Conservation (phyloP, 805 yeast genomes). For the Nakazawaea peltata region DNA sequence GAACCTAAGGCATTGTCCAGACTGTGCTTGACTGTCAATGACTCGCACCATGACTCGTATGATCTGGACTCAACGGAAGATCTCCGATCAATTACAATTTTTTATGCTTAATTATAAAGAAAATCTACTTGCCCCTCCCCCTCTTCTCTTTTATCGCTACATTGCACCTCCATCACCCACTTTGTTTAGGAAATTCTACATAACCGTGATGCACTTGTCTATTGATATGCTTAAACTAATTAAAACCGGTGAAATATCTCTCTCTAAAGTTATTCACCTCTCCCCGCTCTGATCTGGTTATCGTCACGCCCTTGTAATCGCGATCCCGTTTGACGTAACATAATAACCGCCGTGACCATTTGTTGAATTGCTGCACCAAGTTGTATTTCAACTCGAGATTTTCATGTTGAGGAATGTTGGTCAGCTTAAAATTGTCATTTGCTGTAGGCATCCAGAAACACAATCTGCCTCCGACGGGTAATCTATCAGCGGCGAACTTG, state of each 20-base stretch:
- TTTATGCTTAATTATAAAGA: too few relatives aligned
- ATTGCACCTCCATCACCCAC: too few relatives aligned
- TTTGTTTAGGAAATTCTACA: too few relatives aligned
- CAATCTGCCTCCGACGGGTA: slow-evolving; percentile 70
- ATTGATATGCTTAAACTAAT: too few relatives aligned
- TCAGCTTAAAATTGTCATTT: slow-evolving; percentile 64
- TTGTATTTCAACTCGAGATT: slow-evolving; percentile 62
- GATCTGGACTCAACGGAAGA: too few relatives aligned
- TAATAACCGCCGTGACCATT: slow-evolving; percentile 85
- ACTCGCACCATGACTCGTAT: too few relatives aligned
- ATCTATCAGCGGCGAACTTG: slow-evolving; percentile 59
- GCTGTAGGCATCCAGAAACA: slow-evolving; percentile 99
- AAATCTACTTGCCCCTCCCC: too few relatives aligned
- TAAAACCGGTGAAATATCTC: slow-evolving; percentile 67
- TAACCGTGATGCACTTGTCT: too few relatives aligned
- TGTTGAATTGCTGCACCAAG: slow-evolving; percentile 82
- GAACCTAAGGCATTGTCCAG: too few relatives aligned
- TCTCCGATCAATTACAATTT: too few relatives aligned
- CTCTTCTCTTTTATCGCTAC: too few relatives aligned
- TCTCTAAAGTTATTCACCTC: slow-evolving; percentile 60
- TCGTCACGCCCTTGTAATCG: slow-evolving; percentile 39
- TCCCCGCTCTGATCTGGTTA: slow-evolving; percentile 33
- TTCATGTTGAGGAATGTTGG: slow-evolving; percentile 72
- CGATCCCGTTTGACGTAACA: slow-evolving; percentile 65
- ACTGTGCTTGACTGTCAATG: too few relatives aligned